Base-by-base conservation (phyloP, 78 protist genomes). In the slime mould (Dictyostelium discoideum) region DNA sequence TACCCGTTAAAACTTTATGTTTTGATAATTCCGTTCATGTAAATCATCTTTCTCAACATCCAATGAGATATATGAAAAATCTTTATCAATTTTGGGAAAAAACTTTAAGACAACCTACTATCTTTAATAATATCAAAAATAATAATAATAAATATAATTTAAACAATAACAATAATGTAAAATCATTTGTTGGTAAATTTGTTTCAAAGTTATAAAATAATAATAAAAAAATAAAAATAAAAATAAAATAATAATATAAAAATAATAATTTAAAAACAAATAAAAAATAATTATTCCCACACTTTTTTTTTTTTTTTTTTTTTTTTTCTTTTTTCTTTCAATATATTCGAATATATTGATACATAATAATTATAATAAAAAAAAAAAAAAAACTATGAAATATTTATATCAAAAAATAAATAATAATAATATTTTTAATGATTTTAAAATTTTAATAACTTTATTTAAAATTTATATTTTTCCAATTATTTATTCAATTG, bases 71-170 rank as follows among this genome's bases (percentile, higher is more conserved):
- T 22, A 44, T 88, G 48, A 67, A 57, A 16, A 63, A 80, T 63
- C 14, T 88, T 13, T 80, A 78, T 88, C 72, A 80, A 80, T 80
- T 80, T 73, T 88, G 85, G 86, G 79, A 88, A 46, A 48, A 13
- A 48, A 39, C 29, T 81, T 81, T 81, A 44, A 78, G 46, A 42
- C 79, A 73, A 73, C 37, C 29, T 24, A 8, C 26, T 9, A 67
- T 26, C 32, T 67, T 67, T 24, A 67, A 67, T 24, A 67, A 22
- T 24, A 67, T 24, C 3, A 67, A 67, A 24, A 67, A 65, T 20
- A 60, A 60, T 60, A 60, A 60, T 60, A 60, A 20, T 60, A 44
- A 44, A 44, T 7, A 44, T 44, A 44, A 44, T 44, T 44, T 44
- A 44, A 44, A 44, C 32, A 9, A 67, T 67, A 67, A 67, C 76